Evolutionary conservation across 768 basidiomycete genomes (phyloP), one percentile per base, ranked within the genome.

Genomic region (Amanita polypyramis): DNA sequence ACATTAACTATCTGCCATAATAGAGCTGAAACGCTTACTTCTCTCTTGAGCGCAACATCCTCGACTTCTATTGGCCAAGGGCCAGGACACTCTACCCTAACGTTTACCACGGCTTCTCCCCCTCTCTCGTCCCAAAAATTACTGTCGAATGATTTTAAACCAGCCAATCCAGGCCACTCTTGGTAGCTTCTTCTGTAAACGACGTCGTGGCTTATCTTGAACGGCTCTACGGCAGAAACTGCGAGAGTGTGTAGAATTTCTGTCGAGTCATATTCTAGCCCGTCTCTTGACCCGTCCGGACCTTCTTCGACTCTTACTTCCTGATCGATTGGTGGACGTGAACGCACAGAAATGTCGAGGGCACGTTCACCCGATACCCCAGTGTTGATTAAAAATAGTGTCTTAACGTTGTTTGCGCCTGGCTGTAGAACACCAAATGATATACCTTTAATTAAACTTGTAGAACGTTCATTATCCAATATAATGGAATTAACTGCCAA

Each of bases 341-440:
- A 82, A 48, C 82, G 83, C 30, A 94, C 66, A 0, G 90, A 92
- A 30, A 95, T 67, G 58, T 96, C 93, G 46, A 96, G 62, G 37
- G 79, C 72, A 37, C 91, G 76, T 45, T 85, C 77, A 1, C 85
- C 88, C 1, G 76, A 66, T 1, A 73, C 74, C 11, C 88, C 83
- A 0, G 71, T 68, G 54, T 75, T 80, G 34, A 69, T 63, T 30
- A 95, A 67, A 55, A 73, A 68, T 32, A 97, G 58, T 7, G 78
- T 82, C 60, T 85, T 89, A 41, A 70, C 54, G 2, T 68, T 68
- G 30, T 68, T 76, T 1, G 68, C 70, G 1, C 83, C 82, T 0
- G 86, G 78, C 1, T 67, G 54, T 15, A 95, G 60, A 1, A 63
- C 59, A 11, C 91, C 90, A 49, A 90, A 75, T 5, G 70, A 59